Percentiles rank a stretch among this genome's conserved stretches.
phyloP scores from a whole-genome alignment of 192 early-diverging fungal species.

The Pilobolus umbonatus region DNA sequence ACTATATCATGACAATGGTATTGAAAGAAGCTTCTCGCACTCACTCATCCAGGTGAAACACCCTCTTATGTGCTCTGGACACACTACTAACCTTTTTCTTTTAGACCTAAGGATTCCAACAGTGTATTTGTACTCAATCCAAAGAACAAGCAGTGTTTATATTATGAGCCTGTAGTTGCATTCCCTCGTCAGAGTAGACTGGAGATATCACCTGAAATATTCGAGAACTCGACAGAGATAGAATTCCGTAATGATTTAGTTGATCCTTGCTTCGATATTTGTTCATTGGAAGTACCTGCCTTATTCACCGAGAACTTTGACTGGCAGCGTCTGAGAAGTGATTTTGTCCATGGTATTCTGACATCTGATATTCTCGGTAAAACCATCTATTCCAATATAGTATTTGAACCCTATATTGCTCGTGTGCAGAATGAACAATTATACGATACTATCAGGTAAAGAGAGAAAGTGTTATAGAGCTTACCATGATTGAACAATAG shows the following conservation, averaged over 20 bases:
- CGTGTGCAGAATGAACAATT: constrained; percentile 63
- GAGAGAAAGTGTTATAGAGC: neutral
- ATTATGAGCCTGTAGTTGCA: constrained; percentile 63
- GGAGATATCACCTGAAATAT: constrained; percentile 54
- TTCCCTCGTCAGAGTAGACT: constrained; percentile 56
- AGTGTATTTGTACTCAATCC: constrained; percentile 85
- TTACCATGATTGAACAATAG: constrained; percentile 1
- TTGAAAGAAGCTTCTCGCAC: constrained; percentile 64
- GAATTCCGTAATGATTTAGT: constrained; percentile 88
- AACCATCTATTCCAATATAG: constrained; percentile 81
- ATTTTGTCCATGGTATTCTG: constrained; percentile 89
- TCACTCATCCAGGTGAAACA: constrained; percentile 44
- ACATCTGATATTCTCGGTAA: constrained; percentile 82
- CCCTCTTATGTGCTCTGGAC: too few relatives aligned
- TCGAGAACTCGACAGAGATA: constrained; percentile 63
- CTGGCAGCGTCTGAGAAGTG: constrained; percentile 83
- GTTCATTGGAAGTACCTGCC: constrained; percentile 83
- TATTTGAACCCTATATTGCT: constrained; percentile 61
- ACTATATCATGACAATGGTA: constrained; percentile 93
- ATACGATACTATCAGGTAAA: constrained; percentile 63
- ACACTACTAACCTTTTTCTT: neutral
- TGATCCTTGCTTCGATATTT: constrained; percentile 91
- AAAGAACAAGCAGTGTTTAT: constrained; percentile 70
- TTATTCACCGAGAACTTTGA: constrained; percentile 98
- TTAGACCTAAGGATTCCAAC: constrained; percentile 60